Evolutionary conservation across 495 filamentous ascomycete genomes (phyloP), one percentile per base, ranked within the genome.

Genomic region (Glutinoglossum americanum): DNA sequence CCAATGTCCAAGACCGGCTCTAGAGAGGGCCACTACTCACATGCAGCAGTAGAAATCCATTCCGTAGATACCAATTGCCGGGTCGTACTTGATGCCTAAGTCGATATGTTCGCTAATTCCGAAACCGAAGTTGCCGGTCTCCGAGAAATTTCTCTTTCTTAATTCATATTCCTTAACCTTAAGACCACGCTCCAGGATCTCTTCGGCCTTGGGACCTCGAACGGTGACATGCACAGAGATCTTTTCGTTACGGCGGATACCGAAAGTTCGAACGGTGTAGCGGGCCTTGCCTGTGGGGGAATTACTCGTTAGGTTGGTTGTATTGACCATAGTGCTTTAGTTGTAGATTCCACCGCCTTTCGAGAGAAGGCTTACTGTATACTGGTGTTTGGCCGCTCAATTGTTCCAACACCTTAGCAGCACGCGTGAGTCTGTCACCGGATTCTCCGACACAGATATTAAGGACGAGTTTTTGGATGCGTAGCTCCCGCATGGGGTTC

Each of bases 41-140:
- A 99, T 99, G 87, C 90, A 96, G 85, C 83, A 87, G 84, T 95
- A 99, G 81, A 99, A 99, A 79, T 99, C 93, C 93, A 99, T 99
- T 74, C 93, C 93, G 80, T 99, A 99, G 75, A 99, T 97, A 80
- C 90, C 90, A 66, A 97, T 97, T 58, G 80, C 86, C 60, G 92
- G 92, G 81, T 98, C 92, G 77, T 98, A 98, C 83, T 99, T 99
- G 84, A 99, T 97, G 67, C 93, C 93, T 69, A 99, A 79, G 83
- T 99, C 93, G 74, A 99, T 99, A 80, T 99, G 93, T 74, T 99
- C 93, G 78, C 78, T 85, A 78, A 99, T 99, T 76, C 93, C 92
- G 82, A 99, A 99, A 64, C 92, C 92, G 73, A 99, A 99, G 83
- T 98, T 97, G 66, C 92, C 92, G 65, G 90, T 95, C 80, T 94